A percentile compares a stretch with the other conserved stretches of the same genome.
Evolutionary conservation across 768 basidiomycete genomes (phyloP).

Genomic region (Tricholoma flavovirens): DNA sequence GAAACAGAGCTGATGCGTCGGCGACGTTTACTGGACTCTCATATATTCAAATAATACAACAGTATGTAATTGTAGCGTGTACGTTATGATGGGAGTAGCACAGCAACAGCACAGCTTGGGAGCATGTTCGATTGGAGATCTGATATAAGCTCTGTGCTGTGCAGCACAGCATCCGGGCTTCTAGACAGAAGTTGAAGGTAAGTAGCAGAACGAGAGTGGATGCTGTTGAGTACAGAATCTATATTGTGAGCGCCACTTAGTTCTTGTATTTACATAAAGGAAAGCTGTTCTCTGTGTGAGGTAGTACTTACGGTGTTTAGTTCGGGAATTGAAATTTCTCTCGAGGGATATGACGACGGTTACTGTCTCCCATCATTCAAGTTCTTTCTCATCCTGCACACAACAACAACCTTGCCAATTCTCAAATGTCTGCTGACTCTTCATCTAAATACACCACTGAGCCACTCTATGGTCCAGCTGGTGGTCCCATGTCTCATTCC

Average conservation of each 20-base stretch:
- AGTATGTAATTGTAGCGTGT: slow-evolving; percentile 15
- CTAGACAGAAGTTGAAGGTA: background rate
- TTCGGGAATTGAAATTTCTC: slow-evolving; percentile 21
- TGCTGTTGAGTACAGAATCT: background rate
- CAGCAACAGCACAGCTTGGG: slow-evolving; percentile 28
- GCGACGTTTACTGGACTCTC: slow-evolving; percentile 69
- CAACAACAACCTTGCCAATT: slow-evolving; percentile 25
- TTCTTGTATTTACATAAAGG: background rate
- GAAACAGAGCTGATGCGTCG: slow-evolving; percentile 76
- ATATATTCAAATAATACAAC: slow-evolving; percentile 46
- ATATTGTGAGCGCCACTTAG: background rate
- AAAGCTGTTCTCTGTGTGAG: slow-evolving; percentile 1
- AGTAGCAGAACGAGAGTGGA: slow-evolving; percentile 2
- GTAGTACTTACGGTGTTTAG: slow-evolving; percentile 12
- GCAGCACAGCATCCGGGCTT: slow-evolving; percentile 33
- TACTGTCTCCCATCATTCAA: slow-evolving; percentile 26
- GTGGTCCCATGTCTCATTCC: slow-evolving; percentile 35
- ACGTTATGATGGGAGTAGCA: slow-evolving; percentile 1
- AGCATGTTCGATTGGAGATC: slow-evolving; percentile 18
- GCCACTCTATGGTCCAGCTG: slow-evolving; percentile 35
- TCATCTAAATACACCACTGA: slow-evolving; percentile 22
- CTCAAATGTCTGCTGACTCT: slow-evolving; percentile 33
- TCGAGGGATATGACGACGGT: slow-evolving; percentile 14
- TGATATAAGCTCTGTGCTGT: slow-evolving; percentile 33
- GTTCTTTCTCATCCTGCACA: slow-evolving; percentile 21